These are phyloP conservation scores for Arthrinium phaeospermum DNA, from an alignment of 2,329 filamentous ascomycete species.

Conservation along the genomic window DNA sequence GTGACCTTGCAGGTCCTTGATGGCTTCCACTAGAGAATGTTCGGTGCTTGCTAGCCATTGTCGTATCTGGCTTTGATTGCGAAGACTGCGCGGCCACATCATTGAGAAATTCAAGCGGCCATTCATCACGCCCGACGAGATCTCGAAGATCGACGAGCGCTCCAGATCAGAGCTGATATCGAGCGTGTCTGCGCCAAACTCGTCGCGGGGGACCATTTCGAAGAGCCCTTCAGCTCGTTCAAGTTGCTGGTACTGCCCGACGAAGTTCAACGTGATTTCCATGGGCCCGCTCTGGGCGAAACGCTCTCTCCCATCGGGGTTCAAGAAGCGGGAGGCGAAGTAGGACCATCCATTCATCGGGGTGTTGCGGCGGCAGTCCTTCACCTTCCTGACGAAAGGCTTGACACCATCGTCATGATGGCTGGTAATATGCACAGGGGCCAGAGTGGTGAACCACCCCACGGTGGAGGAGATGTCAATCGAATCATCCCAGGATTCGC, in stretches of 20 bases:
- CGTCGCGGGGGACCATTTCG: slow-evolving; percentile 57
- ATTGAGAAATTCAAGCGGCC: slow-evolving; percentile 34
- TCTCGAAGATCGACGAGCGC: slow-evolving; percentile 33
- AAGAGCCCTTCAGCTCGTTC: slow-evolving; percentile 51
- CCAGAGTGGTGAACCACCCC: slow-evolving; percentile 23
- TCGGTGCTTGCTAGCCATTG: slow-evolving; percentile 26
- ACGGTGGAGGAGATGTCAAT: slow-evolving; percentile 21
- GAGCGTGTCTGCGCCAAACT: slow-evolving; percentile 39
- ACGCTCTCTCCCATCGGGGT: not conserved
- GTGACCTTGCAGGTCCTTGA: slow-evolving; percentile 2
- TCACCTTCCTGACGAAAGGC: not conserved
- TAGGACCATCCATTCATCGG: not conserved
- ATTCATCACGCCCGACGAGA: slow-evolving; percentile 30
- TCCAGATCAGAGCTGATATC: slow-evolving; percentile 27
- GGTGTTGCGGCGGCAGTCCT: not conserved
- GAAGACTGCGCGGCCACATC: slow-evolving; percentile 32
- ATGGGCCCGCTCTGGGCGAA: not conserved
- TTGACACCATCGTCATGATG: slow-evolving; percentile 30
- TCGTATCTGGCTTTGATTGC: slow-evolving; percentile 30
- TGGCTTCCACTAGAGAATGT: slow-evolving; percentile 23
- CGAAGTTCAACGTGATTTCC: slow-evolving; percentile 51
- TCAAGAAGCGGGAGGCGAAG: not conserved
- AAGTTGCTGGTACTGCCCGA: slow-evolving; percentile 51
- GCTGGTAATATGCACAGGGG: slow-evolving; percentile 7
- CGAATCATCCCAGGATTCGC: slow-evolving; percentile 16